These are phyloP conservation scores for Pachysandra terminalis DNA, from an alignment of 164 flowering plant species.

Conservation along the genomic window DNA sequence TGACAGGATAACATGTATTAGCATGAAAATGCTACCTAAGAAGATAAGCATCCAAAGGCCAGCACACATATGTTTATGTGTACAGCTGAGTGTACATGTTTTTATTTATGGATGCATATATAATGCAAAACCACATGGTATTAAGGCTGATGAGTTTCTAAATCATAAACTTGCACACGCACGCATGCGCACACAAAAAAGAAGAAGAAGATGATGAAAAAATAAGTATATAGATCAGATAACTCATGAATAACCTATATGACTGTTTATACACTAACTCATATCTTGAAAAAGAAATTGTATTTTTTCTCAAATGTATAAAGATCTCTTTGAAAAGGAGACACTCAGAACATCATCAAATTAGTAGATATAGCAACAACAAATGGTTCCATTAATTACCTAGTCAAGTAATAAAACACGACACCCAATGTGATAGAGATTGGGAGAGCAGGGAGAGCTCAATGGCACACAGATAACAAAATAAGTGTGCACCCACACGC, in stretches of 20 bases:
- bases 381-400: slow-evolving; percentile 87
- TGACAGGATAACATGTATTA: neutral
- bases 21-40: neutral
- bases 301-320: neutral
- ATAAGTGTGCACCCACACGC: slow-evolving; percentile 89
- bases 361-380: slow-evolving; percentile 77
- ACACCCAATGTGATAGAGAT: slow-evolving; percentile 80
- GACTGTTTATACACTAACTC: neutral
- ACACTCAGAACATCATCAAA: slow-evolving; percentile 69
- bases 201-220: neutral
- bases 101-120: too few relatives aligned
- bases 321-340: neutral
- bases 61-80: neutral
- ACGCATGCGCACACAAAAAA: too few relatives aligned
- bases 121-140: neutral
- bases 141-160: neutral
- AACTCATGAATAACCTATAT: neutral
- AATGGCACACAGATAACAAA: slow-evolving; percentile 65
- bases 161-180: too few relatives aligned
- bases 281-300: slow-evolving; percentile 1
- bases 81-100: too few relatives aligned
- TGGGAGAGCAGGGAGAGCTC: slow-evolving; percentile 91
- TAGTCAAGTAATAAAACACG: slow-evolving; percentile 82
- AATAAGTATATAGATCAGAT: neutral
- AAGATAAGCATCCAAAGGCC: neutral